These are phyloP conservation scores for Mycosarcoma maydis DNA, from an alignment of 1,284 basidiomycete species.

Conservation along the genomic window DNA sequence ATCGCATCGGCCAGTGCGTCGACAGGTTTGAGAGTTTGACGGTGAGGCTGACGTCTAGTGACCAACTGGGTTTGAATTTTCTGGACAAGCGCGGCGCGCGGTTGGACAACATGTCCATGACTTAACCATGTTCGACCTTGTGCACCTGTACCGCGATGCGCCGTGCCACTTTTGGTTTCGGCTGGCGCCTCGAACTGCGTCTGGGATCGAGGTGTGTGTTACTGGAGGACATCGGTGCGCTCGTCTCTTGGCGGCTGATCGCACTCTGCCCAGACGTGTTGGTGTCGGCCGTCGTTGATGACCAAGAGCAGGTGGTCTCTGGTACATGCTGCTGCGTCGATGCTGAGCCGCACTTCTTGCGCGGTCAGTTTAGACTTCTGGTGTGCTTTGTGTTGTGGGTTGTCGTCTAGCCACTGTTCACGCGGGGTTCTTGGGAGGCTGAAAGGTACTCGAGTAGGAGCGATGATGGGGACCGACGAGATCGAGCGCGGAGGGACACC, in stretches of 20 bases:
- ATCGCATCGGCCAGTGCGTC: no score
- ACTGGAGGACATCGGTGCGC: conserved; percentile 6
- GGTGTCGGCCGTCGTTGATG: conserved; percentile 13
- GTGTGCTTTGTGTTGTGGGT: conserved; percentile 6
- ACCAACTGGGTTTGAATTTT: no score
- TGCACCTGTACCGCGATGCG: no score
- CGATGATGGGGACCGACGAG: neutral
- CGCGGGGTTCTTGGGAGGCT: conserved; percentile 11
- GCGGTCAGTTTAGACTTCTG: neutral
- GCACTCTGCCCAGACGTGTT: conserved; percentile 28
- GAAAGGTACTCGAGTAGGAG: conserved; percentile 8
- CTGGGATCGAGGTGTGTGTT: no score
- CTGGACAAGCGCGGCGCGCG: no score
- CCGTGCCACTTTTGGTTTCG: no score
- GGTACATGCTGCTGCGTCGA: conserved; percentile 16
- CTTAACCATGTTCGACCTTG: no score
- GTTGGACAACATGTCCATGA: no score
- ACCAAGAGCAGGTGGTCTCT: conserved; percentile 23
- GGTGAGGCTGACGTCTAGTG: no score
- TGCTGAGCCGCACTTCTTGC: neutral
- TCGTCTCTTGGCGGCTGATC: conserved; percentile 10
- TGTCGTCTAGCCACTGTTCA: conserved; percentile 18
- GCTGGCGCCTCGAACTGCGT: no score
- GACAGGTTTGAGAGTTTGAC: no score
- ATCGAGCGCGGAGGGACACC: conserved; percentile 19